Percentiles rank a stretch among this genome's conserved stretches.
phyloP scores from a whole-genome alignment of 306 rosid genomes.

The Vigna radiata region DNA sequence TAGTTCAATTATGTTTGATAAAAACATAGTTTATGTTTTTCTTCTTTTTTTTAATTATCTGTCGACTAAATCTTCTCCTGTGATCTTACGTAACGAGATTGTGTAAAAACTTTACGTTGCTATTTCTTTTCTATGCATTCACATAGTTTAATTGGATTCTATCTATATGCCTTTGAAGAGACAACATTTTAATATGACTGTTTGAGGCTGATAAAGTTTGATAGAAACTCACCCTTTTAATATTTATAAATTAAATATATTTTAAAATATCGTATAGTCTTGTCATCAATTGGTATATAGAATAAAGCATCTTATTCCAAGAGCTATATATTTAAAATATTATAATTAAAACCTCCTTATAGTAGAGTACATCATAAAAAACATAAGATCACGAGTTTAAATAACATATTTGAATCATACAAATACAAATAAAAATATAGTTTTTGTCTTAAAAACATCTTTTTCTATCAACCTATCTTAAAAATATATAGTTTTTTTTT shows the following conservation, averaged over 20 bases:
- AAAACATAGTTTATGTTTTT: neutral
- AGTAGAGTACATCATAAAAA: no score
- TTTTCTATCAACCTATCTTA: no score
- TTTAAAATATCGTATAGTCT: neutral
- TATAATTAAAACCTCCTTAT: neutral
- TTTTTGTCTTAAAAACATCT: no score
- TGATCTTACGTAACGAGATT: neutral
- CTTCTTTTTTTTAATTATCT: neutral
- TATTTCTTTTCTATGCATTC: neutral
- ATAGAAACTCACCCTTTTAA: neutral
- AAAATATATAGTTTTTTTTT: no score
- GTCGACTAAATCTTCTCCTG: neutral
- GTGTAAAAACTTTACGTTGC: neutral
- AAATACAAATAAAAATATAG: no score
- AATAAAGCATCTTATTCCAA: no score
- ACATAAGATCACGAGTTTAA: neutral
- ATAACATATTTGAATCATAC: no score
- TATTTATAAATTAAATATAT: neutral
- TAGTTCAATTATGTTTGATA: neutral
- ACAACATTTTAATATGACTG: neutral
- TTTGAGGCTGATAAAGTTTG: neutral
- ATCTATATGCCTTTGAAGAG: conserved; percentile 9
- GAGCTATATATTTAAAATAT: no score
- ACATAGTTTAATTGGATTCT: conserved; percentile 3
- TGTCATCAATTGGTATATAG: neutral